Percentiles rank a stretch among this genome's conserved stretches.
phyloP scores from a whole-genome alignment of 179 eudicot species.

The Amaranthus tricolor region DNA sequence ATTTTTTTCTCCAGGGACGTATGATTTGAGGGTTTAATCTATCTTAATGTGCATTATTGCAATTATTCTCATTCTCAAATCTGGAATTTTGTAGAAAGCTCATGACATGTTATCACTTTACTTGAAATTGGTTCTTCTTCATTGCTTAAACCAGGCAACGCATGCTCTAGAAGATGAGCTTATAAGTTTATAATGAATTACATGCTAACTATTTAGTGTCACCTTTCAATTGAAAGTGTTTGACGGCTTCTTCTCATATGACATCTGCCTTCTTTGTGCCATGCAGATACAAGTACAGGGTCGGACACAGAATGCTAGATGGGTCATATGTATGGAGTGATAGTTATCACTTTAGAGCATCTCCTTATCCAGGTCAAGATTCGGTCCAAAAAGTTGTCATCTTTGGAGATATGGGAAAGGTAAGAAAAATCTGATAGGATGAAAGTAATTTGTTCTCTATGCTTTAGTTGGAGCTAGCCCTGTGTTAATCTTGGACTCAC shows the following conservation, averaged over 20 bases:
- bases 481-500: neutral
- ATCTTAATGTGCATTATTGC: neutral
- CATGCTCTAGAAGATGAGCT: neutral
- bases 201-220: neutral
- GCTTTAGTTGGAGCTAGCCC: neutral
- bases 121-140: neutral
- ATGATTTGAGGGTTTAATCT: neutral
- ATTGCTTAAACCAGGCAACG: neutral
- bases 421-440: slow-evolving; percentile 9
- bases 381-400: slow-evolving; percentile 71
- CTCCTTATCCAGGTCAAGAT: slow-evolving; percentile 88
- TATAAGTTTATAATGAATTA: neutral
- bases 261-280: neutral
- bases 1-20: neutral
- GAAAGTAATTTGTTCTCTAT: neutral
- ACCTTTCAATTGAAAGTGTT: neutral
- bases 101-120: neutral
- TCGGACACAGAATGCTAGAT: slow-evolving; percentile 61
- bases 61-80: neutral
- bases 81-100: neutral
- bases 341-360: slow-evolving; percentile 55
- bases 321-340: slow-evolving; percentile 67
- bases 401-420: slow-evolving; percentile 96
- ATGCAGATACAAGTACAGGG: slow-evolving; percentile 63
- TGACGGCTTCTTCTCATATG: neutral